Evolutionary conservation across 1,284 basidiomycete genomes (phyloP), one percentile per base, ranked within the genome.

Genomic region (Sutorius eximius): DNA sequence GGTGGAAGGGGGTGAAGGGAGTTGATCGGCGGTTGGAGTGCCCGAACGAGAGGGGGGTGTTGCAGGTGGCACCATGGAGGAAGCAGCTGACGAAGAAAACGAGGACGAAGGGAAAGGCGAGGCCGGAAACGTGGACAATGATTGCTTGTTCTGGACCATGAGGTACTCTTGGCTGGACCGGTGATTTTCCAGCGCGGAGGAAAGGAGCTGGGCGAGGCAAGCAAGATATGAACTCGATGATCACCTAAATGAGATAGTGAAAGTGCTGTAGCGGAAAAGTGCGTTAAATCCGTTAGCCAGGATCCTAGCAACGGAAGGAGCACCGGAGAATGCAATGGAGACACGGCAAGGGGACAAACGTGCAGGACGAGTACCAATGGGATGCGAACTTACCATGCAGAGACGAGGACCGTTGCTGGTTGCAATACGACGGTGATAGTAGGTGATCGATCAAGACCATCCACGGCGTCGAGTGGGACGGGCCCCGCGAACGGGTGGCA

Each of bases 31-130:
- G 52, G 68, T 57, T 58, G 62, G 61, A 66, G 73, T 71, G 71
- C 75, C 75, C 63, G 75, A 76, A 67, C 69, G 72, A 53, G 73
- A 71, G 49, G 69, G 64, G 49, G 69, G 63, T 52, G 71, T 69
- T 63, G 71, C 72, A 68, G 71, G 73, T 58, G 67, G 64, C 65
- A 71, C 70, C 61, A 71, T 72, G 57, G 74, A 71, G 55, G 76
- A 71, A 56, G 68, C 69, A 55, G 70, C 68, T 60, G 75, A 71
- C 61, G 76, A 73, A 56, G 73, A 68, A 61, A 77, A 72, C 59
- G 76, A 77, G 68, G 78, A 72, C 59, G 75, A 77, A 67, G 78
- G 75, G 34, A 73, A 72, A 57, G 73, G 69, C 45, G 74, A 76
- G 68, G 70, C 67, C 51, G 67, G 66, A 57, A 77, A 77, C 58